phyloP scores from a whole-genome alignment of 1,284 basidiomycete species.

The Rhodotorula mucilaginosa region DNA sequence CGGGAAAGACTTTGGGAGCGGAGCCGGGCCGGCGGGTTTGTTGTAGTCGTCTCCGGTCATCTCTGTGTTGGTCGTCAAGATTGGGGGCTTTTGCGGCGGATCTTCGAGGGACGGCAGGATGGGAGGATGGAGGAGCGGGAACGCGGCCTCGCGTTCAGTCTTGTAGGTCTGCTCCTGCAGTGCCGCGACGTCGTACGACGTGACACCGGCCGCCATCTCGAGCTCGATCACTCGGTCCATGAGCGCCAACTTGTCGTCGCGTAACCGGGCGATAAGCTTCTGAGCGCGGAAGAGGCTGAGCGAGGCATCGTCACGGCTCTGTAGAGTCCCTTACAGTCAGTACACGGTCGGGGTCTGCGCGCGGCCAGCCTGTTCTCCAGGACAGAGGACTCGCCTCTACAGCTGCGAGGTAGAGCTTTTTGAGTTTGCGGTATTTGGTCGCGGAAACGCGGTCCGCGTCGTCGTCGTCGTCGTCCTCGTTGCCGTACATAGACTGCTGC shows the following conservation, averaged over 20 bases:
- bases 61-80: slow-evolving; percentile 28
- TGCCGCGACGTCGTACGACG: slow-evolving; percentile 18
- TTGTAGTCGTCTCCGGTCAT: slow-evolving; percentile 30
- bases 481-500: background rate
- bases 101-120: slow-evolving; percentile 30
- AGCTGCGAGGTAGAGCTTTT: slow-evolving; percentile 22
- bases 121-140: slow-evolving; percentile 36
- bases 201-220: slow-evolving; percentile 35
- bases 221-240: slow-evolving; percentile 39
- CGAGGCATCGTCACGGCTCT: slow-evolving; percentile 32
- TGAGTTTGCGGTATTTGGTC: slow-evolving; percentile 32
- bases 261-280: slow-evolving; percentile 32
- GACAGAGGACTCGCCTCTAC: slow-evolving; percentile 17
- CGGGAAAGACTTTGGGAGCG: slow-evolving; percentile 16
- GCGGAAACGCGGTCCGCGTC: slow-evolving; percentile 21
- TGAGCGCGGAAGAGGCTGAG: slow-evolving; percentile 37
- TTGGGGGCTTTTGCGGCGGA: slow-evolving; percentile 16
- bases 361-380: background rate
- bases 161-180: slow-evolving; percentile 7
- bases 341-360: background rate
- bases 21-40: slow-evolving; percentile 16
- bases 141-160: slow-evolving; percentile 20
- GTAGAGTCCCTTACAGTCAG: background rate
- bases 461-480: slow-evolving; percentile 7
- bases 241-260: slow-evolving; percentile 36